Evolutionary conservation across 352 stramenopile genomes (phyloP).

Genomic region (Lagenidium giganteum): DNA sequence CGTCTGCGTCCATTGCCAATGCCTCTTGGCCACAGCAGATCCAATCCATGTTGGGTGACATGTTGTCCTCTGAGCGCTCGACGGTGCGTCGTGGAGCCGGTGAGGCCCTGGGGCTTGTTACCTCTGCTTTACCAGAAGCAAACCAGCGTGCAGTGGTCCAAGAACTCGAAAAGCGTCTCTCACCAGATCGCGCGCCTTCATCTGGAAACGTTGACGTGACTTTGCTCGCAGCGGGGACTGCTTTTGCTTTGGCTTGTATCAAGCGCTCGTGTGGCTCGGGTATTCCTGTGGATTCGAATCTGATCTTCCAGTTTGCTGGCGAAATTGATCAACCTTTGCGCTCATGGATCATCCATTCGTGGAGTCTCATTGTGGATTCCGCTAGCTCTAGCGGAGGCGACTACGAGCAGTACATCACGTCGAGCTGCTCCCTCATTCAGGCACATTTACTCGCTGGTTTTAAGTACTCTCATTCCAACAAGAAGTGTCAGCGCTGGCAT

Average conservation of each 20-base stretch:
- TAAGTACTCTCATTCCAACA: slow-evolving; percentile 45
- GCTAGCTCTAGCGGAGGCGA: slow-evolving; percentile 67
- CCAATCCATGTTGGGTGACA: slow-evolving; percentile 26
- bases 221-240: slow-evolving; percentile 48
- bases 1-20: slow-evolving; percentile 18
- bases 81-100: slow-evolving; percentile 64
- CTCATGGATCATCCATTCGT: slow-evolving; percentile 80
- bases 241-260: slow-evolving; percentile 76
- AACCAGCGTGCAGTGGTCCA: slow-evolving; percentile 28
- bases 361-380: slow-evolving; percentile 80
- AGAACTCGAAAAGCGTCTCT: slow-evolving; percentile 27
- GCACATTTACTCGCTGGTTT: slow-evolving; percentile 73
- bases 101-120: slow-evolving; percentile 61
- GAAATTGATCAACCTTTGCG: slow-evolving; percentile 73
- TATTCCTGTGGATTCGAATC: slow-evolving; percentile 63
- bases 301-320: slow-evolving; percentile 67
- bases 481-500: slow-evolving; percentile 19
- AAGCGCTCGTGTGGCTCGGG: slow-evolving; percentile 73
- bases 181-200: too few relatives aligned
- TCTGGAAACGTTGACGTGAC: slow-evolving; percentile 34
- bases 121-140: slow-evolving; percentile 14
- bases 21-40: slow-evolving; percentile 67
- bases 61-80: slow-evolving; percentile 44
- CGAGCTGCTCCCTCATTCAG: slow-evolving; percentile 69
- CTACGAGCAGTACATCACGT: slow-evolving; percentile 80